phyloP scores from a whole-genome alignment of 345 rosid species.

The Eucalyptus sp. region DNA sequence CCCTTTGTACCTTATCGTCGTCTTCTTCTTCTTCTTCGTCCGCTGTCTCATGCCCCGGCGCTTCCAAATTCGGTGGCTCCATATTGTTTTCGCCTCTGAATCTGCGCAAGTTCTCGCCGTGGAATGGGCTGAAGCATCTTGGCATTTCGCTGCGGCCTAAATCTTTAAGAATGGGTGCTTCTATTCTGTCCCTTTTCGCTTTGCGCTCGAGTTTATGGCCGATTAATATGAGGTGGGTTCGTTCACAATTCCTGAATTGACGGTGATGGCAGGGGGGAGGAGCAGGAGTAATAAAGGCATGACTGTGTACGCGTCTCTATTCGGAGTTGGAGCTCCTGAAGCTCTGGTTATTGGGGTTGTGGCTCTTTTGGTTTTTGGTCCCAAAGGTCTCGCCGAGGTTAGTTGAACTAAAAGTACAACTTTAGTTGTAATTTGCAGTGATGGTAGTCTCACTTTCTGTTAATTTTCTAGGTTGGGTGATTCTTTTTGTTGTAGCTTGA shows the following conservation, averaged over 20 bases:
- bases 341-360: conserved; percentile 97
- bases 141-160: conserved; percentile 41
- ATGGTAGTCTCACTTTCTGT: background rate
- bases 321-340: conserved; percentile 99
- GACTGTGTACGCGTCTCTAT: conserved; percentile 63
- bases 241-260: background rate
- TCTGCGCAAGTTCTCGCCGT: conserved; percentile 27
- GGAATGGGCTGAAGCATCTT: conserved; percentile 72
- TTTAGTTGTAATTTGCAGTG: background rate
- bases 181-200: background rate
- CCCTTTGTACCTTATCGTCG: background rate
- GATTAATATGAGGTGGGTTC: background rate
- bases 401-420: background rate
- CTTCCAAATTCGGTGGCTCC: conserved; percentile 14
- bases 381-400: conserved; percentile 99
- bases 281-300: conserved; percentile 22
- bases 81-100: conserved; percentile 24
- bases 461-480: background rate
- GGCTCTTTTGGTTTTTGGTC: conserved; percentile 96
- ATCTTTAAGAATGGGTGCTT: conserved; percentile 35
- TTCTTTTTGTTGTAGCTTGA: background rate
- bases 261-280: conserved; percentile 43
- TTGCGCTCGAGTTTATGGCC: background rate
- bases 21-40: conserved; percentile 8
- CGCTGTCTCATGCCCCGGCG: conserved; percentile 11